phyloP scores from a whole-genome alignment of 2,329 filamentous ascomycete genomes.

The Talaromyces amestolkiae region DNA sequence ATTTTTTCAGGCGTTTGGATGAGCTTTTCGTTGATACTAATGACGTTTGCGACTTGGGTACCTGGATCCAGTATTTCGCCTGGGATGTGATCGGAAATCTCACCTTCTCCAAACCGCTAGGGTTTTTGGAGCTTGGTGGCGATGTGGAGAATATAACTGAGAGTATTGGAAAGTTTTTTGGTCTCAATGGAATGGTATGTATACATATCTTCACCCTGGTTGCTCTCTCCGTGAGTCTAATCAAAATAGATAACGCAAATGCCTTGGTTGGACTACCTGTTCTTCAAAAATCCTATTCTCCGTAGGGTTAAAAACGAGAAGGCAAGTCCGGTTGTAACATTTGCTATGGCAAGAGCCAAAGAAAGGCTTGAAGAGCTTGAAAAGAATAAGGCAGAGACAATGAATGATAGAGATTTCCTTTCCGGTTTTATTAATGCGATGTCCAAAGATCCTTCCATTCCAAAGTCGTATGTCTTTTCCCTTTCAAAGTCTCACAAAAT shows the following conservation, averaged over 20 bases:
- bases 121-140: constrained; percentile 32
- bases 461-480: neutral
- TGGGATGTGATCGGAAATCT: constrained; percentile 40
- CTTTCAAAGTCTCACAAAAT: neutral
- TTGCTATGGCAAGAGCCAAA: neutral
- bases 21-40: neutral
- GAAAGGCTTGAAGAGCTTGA: neutral
- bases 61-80: constrained; percentile 22
- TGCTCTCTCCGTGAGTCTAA: neutral
- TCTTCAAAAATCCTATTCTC: neutral
- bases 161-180: constrained; percentile 20
- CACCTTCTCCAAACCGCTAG: constrained; percentile 35
- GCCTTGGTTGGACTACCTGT: neutral
- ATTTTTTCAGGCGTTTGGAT: neutral
- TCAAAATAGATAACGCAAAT: neutral
- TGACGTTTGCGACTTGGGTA: neutral
- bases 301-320: neutral
- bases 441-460: neutral
- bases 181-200: neutral
- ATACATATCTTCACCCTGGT: neutral
- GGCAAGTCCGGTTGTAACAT: neutral
- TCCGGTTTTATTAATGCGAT: neutral
- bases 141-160: constrained; percentile 36
- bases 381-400: neutral
- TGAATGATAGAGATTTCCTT: neutral